Evolutionary conservation across 148 eudicot genomes (phyloP), one percentile per base, ranked within the genome.

Genomic region (Rheum nobile): DNA sequence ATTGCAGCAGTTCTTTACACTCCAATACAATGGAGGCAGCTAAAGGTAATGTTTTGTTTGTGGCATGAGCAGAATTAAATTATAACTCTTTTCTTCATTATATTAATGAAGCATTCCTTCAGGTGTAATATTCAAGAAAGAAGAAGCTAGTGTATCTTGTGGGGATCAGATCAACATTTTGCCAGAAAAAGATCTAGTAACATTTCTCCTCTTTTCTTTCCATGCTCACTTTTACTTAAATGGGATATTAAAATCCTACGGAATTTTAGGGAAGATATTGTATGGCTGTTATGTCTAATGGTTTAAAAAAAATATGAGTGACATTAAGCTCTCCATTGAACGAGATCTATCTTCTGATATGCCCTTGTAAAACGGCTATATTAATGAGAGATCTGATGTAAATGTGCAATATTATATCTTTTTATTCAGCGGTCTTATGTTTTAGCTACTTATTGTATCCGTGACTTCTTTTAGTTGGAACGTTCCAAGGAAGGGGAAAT

Each of bases 141-240:
- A 63, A 39, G 50, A 67, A 69, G 67, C 72, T 26, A 48, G 29
- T 80, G 55, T 47, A 72, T 67, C 71, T 70, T 59, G 10, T 48
- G 55, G 59, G 29, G 72, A 31, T 37, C 63, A 55, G 74, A 75
- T 42, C n/a, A 67, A 44, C 46, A 74, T 76, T 48, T 72, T 35
- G n/a, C 67, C 70, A 31, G 67, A 70, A 71, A 71, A 65, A 63
- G 70, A 77, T 31, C 67, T 77, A 89, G 89, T 88, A 79, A 59
- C 77, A 72, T 75, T 59, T 68, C 41, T 32, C 11, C 70, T 65
- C 70, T 65, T 17, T 65, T 13, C 70, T 65, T 65, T 31, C 70
- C 7, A 17, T 65, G 41, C 70, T 65, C 9, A 31, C 70, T 65
- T 65, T 34, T 65, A 65, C 68, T 28, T 29, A 31, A n/a, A 16